Evolutionary conservation across 139 green algal genomes (phyloP).

Genomic region (Astrephomene gubernaculifera): DNA sequence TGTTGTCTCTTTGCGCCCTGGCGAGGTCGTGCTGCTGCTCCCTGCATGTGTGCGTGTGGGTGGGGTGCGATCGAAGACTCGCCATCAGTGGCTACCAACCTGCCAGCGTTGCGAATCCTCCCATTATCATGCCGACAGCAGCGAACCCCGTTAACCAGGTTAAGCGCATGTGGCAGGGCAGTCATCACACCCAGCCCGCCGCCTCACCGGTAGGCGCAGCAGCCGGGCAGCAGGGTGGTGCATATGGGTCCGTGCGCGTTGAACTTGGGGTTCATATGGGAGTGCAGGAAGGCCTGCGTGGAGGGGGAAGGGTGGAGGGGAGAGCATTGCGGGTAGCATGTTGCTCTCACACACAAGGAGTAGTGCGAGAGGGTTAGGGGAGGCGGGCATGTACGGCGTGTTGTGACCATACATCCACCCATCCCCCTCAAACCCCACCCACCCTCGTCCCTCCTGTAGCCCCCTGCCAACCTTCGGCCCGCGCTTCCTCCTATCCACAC

Average conservation of each 20-base stretch:
- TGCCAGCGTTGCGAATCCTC: neutral
- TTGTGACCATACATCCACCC: neutral
- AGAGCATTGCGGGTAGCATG: neutral
- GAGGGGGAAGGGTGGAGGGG: neutral
- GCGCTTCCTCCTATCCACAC: neutral
- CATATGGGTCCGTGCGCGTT: neutral
- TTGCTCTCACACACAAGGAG: neutral
- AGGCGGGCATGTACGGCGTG: neutral
- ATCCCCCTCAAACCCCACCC: neutral
- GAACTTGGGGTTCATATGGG: neutral
- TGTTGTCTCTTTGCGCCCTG: neutral
- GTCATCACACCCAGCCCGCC: neutral
- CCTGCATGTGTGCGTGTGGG: neutral
- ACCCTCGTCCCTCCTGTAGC: neutral
- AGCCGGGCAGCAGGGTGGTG: neutral
- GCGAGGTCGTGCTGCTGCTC: neutral
- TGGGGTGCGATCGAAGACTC: no score
- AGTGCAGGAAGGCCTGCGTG: neutral
- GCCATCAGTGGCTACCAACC: no score
- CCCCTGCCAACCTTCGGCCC: neutral
- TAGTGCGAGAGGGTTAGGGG: neutral
- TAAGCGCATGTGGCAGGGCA: neutral
- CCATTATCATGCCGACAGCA: neutral
- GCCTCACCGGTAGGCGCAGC: neutral
- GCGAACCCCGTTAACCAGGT: neutral